Evolutionary conservation across 108 stramenopile species (phyloP), one percentile per base, ranked within the genome.

Genomic region (Fragilaria radians): DNA sequence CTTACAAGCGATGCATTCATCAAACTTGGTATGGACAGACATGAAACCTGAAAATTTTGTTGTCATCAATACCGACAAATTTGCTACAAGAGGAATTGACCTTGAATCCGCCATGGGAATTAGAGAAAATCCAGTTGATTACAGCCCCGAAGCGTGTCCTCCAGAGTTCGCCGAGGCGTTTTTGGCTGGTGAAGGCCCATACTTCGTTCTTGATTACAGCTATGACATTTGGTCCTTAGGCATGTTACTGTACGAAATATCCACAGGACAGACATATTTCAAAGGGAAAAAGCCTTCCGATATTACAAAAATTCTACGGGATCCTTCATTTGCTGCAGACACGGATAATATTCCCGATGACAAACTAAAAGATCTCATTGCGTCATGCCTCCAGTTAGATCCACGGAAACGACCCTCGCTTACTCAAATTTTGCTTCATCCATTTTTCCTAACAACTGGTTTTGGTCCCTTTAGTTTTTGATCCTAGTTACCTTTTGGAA

Each of bases 91-190:
- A 36, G 64, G 65, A 7, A 93, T 93, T 54, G 92, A 93, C 75
- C 70, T 93, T 28, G 92, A 93, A 66, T 85, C 83, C 26, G 89
- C 86, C 33, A 86, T 90, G 81, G 74, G 85, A 0, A 59, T 73
- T 17, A 64, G 73, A 34, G 73, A 65, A 29, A 80, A 76, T 54
- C 93, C 93, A 7, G 85, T 94, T 9, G 93, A 94, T 48, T 94
- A 88, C 72, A 84, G 80, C 23, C 93, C 93, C 18, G 93, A 94
- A 75, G 92, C 88, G 0, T 86, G 85, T 66, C 92, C 92, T 5
- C 92, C 92, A 2, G 92, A 93, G 62, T 93, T 93, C 57, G 88
- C 88, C 51, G 59, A 42, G 68, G 76, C 46, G 32, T 55, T 21
- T 52, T 59, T 53, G 73, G 77, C 4, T 70, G 63, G 79, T 74